Conservation (phyloP, 129 eudicot species). For the Solidago caesia region DNA sequence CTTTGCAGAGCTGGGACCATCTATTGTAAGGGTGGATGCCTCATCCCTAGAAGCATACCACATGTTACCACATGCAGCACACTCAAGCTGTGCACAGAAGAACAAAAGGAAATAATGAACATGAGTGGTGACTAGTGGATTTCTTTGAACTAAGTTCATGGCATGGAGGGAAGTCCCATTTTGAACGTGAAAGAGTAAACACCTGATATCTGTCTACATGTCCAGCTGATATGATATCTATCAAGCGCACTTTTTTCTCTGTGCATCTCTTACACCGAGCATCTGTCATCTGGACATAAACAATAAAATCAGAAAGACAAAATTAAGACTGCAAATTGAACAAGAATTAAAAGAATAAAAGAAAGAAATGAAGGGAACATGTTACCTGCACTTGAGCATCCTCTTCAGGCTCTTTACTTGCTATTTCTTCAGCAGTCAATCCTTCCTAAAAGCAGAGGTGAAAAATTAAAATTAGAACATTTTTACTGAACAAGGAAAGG, state of each 20-base stretch:
- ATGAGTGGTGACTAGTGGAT: not conserved
- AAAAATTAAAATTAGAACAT: not conserved
- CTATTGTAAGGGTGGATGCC: conserved; percentile 70
- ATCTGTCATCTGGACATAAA: conserved; percentile 81
- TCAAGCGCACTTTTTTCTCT: conserved; percentile 75
- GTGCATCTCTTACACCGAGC: conserved; percentile 91
- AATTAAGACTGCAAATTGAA: not conserved
- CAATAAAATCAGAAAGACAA: not conserved
- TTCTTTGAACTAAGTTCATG: not conserved
- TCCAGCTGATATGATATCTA: conserved; percentile 81
- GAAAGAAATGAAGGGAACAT: not conserved
- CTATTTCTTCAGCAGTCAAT: conserved; percentile 80
- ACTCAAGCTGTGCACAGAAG: conserved; percentile 70
- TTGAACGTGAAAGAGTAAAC: not conserved
- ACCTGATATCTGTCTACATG: conserved; percentile 91
- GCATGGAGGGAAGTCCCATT: not conserved
- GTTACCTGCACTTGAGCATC: conserved; percentile 69
- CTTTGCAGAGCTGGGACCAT: conserved; percentile 55
- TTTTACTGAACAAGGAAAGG: not conserved
- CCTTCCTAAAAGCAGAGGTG: conserved; percentile 56
- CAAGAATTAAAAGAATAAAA: not conserved
- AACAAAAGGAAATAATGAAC: conserved; percentile 4
- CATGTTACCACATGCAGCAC: conserved; percentile 67
- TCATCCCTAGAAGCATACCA: conserved; percentile 94
- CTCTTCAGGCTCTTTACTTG: conserved; percentile 86